Conservation (phyloP, 345 rosid genomes). For the Lumnitzera racemosa region DNA sequence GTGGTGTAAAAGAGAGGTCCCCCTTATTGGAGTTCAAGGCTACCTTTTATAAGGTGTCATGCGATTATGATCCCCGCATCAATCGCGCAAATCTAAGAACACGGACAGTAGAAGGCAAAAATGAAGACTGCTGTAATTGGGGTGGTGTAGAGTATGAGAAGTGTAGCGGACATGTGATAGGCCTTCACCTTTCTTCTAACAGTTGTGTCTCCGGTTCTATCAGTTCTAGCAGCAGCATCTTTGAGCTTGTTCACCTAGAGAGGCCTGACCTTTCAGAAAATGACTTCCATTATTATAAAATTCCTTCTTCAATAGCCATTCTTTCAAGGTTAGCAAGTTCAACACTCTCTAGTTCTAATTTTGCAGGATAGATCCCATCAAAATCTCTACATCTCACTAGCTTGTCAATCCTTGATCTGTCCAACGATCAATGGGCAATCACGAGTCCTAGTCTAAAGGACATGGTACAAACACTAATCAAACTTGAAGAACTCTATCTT, state of each 20-base stretch:
- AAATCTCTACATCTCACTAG: neutral
- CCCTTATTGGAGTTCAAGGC: no score
- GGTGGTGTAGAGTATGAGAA: conserved; percentile 11
- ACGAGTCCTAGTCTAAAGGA: neutral
- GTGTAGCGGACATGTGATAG: neutral
- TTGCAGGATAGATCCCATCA: conserved; percentile 11
- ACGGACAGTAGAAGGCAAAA: no score
- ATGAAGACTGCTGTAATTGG: neutral
- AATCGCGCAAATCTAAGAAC: no score
- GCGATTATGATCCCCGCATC: no score
- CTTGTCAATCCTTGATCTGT: conserved; percentile 6
- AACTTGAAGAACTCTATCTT: no score
- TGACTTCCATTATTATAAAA: conserved; percentile 10
- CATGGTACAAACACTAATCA: no score
- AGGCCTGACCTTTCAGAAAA: conserved; percentile 11
- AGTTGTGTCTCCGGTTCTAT: conserved; percentile 14
- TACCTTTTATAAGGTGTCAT: no score
- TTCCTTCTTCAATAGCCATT: neutral
- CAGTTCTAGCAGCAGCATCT: conserved; percentile 10
- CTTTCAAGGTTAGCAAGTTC: conserved; percentile 6
- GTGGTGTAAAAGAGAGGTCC: no score
- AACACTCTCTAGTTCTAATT: conserved; percentile 1
- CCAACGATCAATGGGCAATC: neutral
- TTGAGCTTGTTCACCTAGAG: conserved; percentile 12
- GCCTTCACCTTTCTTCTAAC: conserved; percentile 6